Percentiles rank a stretch among this genome's conserved stretches.
These are phyloP conservation scores for Suillus subluteus DNA, from an alignment of 768 basidiomycete species.

Conservation along the genomic window DNA sequence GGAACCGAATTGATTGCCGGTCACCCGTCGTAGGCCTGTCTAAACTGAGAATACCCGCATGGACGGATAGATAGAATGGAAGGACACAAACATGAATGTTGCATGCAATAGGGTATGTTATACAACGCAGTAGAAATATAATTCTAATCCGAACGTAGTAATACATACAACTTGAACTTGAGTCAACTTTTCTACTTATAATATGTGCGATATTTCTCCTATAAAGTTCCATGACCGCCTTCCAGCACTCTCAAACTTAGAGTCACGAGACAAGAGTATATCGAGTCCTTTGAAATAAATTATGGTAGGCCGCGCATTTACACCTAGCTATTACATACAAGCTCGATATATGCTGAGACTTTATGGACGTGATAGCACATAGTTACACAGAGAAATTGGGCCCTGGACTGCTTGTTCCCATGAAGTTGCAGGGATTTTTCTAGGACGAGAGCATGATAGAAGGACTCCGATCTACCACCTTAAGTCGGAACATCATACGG, in stretches of 20 bases:
- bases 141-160: background rate
- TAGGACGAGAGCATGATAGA: background rate
- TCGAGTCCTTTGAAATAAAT: background rate
- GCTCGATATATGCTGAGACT: background rate
- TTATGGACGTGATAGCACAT: background rate
- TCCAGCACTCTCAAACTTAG: background rate
- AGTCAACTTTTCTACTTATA: background rate
- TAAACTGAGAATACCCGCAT: background rate
- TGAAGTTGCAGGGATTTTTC: background rate
- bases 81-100: background rate
- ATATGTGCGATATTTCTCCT: background rate
- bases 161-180: background rate
- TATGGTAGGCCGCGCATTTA: background rate
- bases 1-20: background rate
- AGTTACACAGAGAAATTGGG: background rate
- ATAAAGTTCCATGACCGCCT: background rate
- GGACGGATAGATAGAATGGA: background rate
- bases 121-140: background rate
- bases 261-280: background rate
- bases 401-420: background rate
- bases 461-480: background rate
- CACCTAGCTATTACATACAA: background rate
- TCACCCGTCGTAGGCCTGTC: background rate
- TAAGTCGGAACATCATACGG: background rate
- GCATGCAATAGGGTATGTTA: background rate